phyloP scores from a whole-genome alignment of 176 grass and related monocot genomes.

The Rhynchospora tenuis region DNA sequence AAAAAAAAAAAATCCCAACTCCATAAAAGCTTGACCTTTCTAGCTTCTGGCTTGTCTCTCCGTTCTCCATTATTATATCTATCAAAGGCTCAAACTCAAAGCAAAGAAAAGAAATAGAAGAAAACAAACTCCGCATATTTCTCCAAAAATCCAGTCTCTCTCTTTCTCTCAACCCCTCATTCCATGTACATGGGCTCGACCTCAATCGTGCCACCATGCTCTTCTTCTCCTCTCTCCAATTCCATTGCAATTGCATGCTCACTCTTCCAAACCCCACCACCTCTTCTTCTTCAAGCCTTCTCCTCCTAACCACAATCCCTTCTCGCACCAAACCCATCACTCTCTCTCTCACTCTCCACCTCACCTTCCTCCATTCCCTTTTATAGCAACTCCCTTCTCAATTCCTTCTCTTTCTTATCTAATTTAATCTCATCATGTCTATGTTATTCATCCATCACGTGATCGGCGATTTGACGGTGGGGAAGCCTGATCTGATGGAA shows the following conservation, averaged over 20 bases:
- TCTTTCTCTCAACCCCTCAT: neutral
- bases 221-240: neutral
- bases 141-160: neutral
- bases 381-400: constrained; percentile 58
- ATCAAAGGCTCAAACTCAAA: no score
- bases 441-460: constrained; percentile 88
- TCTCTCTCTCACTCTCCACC: constrained; percentile 64
- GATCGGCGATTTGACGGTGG: constrained; percentile 82
- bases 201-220: neutral
- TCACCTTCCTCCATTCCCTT: constrained; percentile 78
- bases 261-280: neutral
- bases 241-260: neutral
- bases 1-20: no score
- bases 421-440: constrained; percentile 33
- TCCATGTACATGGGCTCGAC: neutral
- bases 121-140: neutral
- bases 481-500: constrained; percentile 65
- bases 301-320: constrained; percentile 31
- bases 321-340: constrained; percentile 28
- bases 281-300: neutral
- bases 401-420: no score
- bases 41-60: no score
- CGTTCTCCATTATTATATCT: no score
- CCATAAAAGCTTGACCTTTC: no score
- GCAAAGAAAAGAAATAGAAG: no score